phyloP scores from a whole-genome alignment of 176 grass and related monocot genomes.

The sorghum (Sorghum bicolor) region Sorghum_bicolor_NCBIv3 NC_012872.2:67094001-67094500 shows the following conservation, averaged over 20 bases:
- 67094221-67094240: background rate
- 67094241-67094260: background rate
- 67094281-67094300: background rate
- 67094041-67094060: background rate
- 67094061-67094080: background rate
- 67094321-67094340: background rate
- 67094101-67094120: slow-evolving; percentile 1
- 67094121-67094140: background rate
- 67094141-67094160: background rate
- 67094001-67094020: background rate
- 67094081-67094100: background rate
- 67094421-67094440: background rate
- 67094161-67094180: background rate
- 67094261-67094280: background rate
- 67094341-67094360: background rate
- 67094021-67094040: background rate
- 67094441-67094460: background rate
- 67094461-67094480: background rate
- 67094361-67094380: background rate
- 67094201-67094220: background rate
- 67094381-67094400: background rate
- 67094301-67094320: background rate
- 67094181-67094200: background rate
- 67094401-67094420: background rate
- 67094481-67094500: background rate